Percentiles rank a stretch among this genome's conserved stretches.
These are phyloP conservation scores for Neonectria hederae DNA, from an alignment of 2,329 filamentous ascomycete genomes.

Conservation along the genomic window DNA sequence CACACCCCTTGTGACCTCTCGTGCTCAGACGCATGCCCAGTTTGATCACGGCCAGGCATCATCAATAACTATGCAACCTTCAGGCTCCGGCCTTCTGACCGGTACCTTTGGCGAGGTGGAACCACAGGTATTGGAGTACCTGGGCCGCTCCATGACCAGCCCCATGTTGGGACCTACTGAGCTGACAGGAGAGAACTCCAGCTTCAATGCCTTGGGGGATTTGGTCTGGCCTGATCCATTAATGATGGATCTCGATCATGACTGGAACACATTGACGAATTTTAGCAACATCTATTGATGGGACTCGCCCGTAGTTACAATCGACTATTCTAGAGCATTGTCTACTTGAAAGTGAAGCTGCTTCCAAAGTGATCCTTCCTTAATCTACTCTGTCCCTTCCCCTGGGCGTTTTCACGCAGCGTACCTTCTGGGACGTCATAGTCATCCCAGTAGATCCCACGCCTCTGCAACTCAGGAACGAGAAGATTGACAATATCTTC, in stretches of 20 bases:
- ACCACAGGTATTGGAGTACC: slow-evolving; percentile 5
- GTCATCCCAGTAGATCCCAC: slow-evolving; percentile 23
- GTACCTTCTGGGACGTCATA: slow-evolving; percentile 19
- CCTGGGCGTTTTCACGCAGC: slow-evolving; percentile 13
- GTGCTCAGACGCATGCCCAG: neutral
- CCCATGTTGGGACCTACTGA: neutral
- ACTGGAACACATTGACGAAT: neutral
- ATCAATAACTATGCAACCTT: neutral
- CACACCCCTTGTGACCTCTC: too few species aligned
- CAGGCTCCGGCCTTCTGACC: neutral
- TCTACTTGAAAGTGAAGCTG: neutral
- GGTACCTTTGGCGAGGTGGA: neutral
- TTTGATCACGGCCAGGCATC: neutral
- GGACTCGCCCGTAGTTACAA: neutral
- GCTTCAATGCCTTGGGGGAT: neutral
- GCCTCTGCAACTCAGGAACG: slow-evolving; percentile 16
- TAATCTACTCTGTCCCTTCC: neutral
- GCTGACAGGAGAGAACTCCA: neutral
- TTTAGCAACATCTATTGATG: neutral
- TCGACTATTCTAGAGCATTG: neutral
- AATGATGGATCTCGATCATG: slow-evolving; percentile 18
- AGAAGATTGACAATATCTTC: slow-evolving; percentile 19
- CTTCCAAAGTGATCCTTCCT: slow-evolving; percentile 11
- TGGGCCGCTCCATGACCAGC: neutral
- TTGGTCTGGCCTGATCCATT: neutral